A percentile compares a stretch with the other conserved stretches of the same genome.
Conservation (phyloP, 768 basidiomycete genomes). For the Termitomyces sp. region DNA sequence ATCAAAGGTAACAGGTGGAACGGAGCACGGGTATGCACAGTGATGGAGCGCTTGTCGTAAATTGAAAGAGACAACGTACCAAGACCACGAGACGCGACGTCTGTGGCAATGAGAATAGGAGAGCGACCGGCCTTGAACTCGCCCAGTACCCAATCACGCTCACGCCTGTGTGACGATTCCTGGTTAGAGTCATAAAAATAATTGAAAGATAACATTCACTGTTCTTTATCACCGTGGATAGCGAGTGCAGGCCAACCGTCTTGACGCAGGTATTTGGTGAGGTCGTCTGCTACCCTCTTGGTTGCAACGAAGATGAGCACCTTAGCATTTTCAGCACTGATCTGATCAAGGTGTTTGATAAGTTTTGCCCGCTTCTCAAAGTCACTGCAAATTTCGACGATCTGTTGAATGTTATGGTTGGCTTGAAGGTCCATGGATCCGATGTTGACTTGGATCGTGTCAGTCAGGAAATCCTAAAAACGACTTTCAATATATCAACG, state of each 20-base stretch:
- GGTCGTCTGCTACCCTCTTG: slow-evolving; percentile 96
- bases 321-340: slow-evolving; percentile 95
- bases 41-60: slow-evolving; percentile 41
- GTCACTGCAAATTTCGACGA: slow-evolving; percentile 94
- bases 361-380: slow-evolving; percentile 96
- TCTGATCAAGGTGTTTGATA: slow-evolving; percentile 95
- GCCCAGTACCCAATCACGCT: slow-evolving; percentile 98
- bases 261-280: slow-evolving; percentile 95
- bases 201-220: slow-evolving; percentile 44
- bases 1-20: slow-evolving; percentile 12
- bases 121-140: slow-evolving; percentile 99
- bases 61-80: slow-evolving; percentile 74
- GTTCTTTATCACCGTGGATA: slow-evolving; percentile 99
- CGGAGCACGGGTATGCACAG: slow-evolving; percentile 19
- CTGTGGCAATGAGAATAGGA: slow-evolving; percentile 97
- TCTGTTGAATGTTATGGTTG: slow-evolving; percentile 95
- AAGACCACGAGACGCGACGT: slow-evolving; percentile 98
- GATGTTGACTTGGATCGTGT: slow-evolving; percentile 98
- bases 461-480: slow-evolving; percentile 83
- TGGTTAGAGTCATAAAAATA: not conserved
- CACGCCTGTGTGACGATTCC: slow-evolving; percentile 48
- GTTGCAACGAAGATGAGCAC: slow-evolving; percentile 98
- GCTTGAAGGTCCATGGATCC: slow-evolving; percentile 98
- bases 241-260: slow-evolving; percentile 99
- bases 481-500: not conserved